Conservation (phyloP, 495 filamentous ascomycete species). For the Cercophora scortea region DNA sequence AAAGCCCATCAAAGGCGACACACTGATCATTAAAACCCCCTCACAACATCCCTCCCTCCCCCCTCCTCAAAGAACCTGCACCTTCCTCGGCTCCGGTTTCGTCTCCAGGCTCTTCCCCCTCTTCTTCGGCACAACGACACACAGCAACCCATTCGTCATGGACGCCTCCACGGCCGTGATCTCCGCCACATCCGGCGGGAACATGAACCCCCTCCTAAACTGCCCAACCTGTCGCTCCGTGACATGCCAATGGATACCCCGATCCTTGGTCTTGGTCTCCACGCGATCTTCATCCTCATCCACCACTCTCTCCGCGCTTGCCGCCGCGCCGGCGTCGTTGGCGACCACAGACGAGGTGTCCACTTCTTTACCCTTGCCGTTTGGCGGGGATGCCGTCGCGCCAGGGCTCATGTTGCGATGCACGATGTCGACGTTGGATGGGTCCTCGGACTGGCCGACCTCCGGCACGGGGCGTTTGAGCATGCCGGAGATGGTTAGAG, state of each 20-base stretch:
- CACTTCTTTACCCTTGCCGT: background rate
- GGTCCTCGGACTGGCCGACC: background rate
- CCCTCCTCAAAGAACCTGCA: background rate
- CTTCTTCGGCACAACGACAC: slow-evolving; percentile 7
- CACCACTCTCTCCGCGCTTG: too few relatives aligned
- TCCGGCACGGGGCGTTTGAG: background rate
- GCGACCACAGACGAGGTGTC: too few relatives aligned
- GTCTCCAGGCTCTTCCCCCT: background rate
- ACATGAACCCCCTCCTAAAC: slow-evolving; percentile 3
- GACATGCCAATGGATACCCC: slow-evolving; percentile 7
- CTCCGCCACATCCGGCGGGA: slow-evolving; percentile 5
- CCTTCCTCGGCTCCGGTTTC: background rate
- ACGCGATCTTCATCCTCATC: background rate
- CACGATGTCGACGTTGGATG: background rate
- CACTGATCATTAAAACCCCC: too few relatives aligned
- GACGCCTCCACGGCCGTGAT: slow-evolving; percentile 2
- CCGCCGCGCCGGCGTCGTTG: background rate
- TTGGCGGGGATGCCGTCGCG: background rate
- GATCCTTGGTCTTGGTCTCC: background rate
- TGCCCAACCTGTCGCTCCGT: slow-evolving; percentile 1
- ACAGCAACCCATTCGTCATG: slow-evolving; percentile 6
- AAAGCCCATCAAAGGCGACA: too few relatives aligned
- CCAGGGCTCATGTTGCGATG: background rate
- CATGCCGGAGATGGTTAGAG: slow-evolving; percentile 3
- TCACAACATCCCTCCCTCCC: too few relatives aligned